Evolutionary conservation across 352 stramenopile species (phyloP), one percentile per base, ranked within the genome.

Genomic region (Pythium chondricola): DNA sequence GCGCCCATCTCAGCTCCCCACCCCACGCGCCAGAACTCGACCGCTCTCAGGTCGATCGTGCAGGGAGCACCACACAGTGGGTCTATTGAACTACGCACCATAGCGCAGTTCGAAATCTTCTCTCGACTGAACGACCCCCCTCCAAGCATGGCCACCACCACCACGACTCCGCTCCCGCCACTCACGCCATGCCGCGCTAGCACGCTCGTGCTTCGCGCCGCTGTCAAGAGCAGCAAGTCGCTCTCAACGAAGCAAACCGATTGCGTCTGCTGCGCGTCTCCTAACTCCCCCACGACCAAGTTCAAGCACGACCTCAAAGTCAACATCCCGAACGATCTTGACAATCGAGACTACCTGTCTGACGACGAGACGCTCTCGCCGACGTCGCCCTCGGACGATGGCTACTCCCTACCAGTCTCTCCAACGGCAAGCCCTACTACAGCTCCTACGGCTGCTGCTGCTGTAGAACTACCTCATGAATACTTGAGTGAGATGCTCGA

Each of bases 331-430:
- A 31, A 31, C 25, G 18, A 21, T 2, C 16, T 29, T n/a, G 27
- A 36, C 17, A 27, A 58, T 6, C 17, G 25, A 10, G 42, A 48
- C 27, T 26, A 48, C 35, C 21, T 27, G 2, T 60, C 52, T 17
- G 52, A 54, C 31, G 37, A 43, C 9, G 52, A 54, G 24, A 60
- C 52, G 20, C 37, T 48, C 37, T 53, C 52, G 29, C 38, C 37
- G 26, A 22, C 40, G 22, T 48, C 49, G 22, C 36, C 49, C 4
- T 60, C 52, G 3, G 25, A 32, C 21, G 27, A 17, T 9, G 29
- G 7, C 18, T 50, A 18, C 18, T 32, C 16, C 8, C 21, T 22
- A 9, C 14, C 31, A 7, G 14, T n/a, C n/a, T 43, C 37, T 1
- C 37, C 20, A 43, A 43, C 20, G 11, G 18, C 37, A 33, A 33